phyloP scores from a whole-genome alignment of 2,329 filamentous ascomycete species.

The Colletotrichum sp. region DNA sequence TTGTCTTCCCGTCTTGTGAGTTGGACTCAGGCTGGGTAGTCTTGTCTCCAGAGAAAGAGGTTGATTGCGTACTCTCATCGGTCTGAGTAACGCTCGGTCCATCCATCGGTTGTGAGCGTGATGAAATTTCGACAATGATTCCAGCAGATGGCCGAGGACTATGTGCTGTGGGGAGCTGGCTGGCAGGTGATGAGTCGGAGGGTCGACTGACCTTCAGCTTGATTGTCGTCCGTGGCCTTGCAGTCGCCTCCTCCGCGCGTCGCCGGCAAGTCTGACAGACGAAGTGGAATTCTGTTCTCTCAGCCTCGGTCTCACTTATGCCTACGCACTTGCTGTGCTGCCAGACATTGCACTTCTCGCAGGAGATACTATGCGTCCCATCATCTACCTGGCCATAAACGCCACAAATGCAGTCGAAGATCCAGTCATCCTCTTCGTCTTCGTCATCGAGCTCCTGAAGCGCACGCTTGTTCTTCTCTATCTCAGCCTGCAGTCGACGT shows the following conservation, averaged over 20 bases:
- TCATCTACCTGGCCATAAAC: slow-evolving; percentile 93
- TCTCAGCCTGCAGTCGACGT: slow-evolving; percentile 80
- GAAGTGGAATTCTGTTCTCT: slow-evolving; percentile 86
- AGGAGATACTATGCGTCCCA: slow-evolving; percentile 90
- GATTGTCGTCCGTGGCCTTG: slow-evolving; percentile 55
- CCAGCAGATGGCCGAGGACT: neutral
- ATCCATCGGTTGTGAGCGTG: neutral
- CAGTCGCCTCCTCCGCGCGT: slow-evolving; percentile 68
- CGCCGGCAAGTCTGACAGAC: slow-evolving; percentile 80
- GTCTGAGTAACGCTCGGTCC: neutral
- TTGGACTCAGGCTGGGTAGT: neutral
- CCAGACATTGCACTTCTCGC: slow-evolving; percentile 94
- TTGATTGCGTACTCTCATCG: neutral
- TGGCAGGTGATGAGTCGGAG: neutral
- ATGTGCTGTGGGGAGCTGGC: neutral
- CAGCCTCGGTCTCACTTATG: slow-evolving; percentile 79
- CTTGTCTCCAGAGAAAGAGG: neutral
- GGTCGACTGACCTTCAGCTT: slow-evolving; percentile 55
- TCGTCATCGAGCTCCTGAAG: slow-evolving; percentile 68
- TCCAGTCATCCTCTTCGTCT: slow-evolving; percentile 85
- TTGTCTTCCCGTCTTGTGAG: neutral
- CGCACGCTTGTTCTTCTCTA: slow-evolving; percentile 79
- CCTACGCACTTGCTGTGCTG: slow-evolving; percentile 94
- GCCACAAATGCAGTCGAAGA: slow-evolving; percentile 94
- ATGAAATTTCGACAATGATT: neutral